A percentile compares a stretch with the other conserved stretches of the same genome.
These are phyloP conservation scores for Triangularia verruculosa DNA, from an alignment of 2,329 filamentous ascomycete genomes.

Conservation along the genomic window DNA sequence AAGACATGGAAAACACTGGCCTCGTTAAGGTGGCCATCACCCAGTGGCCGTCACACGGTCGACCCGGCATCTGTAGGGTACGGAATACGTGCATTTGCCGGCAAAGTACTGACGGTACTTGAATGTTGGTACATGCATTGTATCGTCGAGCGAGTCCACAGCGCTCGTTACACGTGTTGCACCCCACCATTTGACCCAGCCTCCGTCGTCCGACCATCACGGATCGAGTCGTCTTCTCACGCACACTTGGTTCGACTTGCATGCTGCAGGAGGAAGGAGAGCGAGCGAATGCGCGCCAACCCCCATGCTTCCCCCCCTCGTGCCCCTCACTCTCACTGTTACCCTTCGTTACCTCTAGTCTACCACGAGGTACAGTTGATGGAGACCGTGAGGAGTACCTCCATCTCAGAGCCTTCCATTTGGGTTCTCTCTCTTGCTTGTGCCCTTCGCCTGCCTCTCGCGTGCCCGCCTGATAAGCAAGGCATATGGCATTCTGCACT, in stretches of 20 bases:
- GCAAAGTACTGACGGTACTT: background rate
- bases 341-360: background rate
- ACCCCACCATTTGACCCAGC: constrained; percentile 17
- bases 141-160: constrained; percentile 17
- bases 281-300: background rate
- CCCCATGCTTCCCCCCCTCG: background rate
- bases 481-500: background rate
- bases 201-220: constrained; percentile 10
- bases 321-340: background rate
- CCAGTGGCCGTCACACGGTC: background rate
- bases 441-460: background rate
- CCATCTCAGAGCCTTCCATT: background rate
- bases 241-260: constrained; percentile 4
- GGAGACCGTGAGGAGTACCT: background rate
- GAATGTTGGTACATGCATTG: constrained; percentile 12
- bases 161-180: constrained; percentile 25
- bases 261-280: constrained; percentile 8
- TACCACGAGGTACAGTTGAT: background rate
- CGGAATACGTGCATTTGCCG: background rate
- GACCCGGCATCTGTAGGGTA: background rate
- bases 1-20: background rate
- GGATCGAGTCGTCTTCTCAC: background rate
- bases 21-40: background rate
- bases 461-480: background rate
- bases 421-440: background rate